Evolutionary conservation across 73 alveolate genomes (phyloP), one percentile per base, ranked within the genome.

Genomic region (Durusdinium trenchii): DNA sequence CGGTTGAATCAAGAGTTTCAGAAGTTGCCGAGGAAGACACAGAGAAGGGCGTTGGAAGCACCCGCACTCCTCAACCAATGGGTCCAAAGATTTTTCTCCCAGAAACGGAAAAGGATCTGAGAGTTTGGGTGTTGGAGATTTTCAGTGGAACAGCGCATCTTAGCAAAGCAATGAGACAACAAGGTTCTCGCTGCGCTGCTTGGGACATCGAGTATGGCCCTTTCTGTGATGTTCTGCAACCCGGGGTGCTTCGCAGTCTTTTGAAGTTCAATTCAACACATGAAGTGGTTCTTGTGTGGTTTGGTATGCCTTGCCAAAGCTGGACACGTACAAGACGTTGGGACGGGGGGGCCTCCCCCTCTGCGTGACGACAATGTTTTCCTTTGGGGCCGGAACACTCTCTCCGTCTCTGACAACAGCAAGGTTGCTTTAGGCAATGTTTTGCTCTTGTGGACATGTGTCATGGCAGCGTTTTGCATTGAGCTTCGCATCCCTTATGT

Each of bases 131-230:
- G 3, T 23, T 85, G 3, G 95, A 85, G 95, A 36, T 85, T 45
- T 85, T 85, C 81, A 46, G 76, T 51, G 95, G 95, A 2, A 38
- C 81, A 42, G 95, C 95, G 3, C 38, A 81, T 0, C 43, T 85
- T 36, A 54, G 81, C 1, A 7, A 35, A 1, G 81, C 95, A 6
- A 54, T 78, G n/a, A 28, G 61, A 40, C 40, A 30, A 26, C 1
- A 5, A 5, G 94, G 94, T 28, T 85, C 54, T 30, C 1, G 3
- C 0, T n/a, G 79, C 78, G 54, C 54, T 14, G 94, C 94, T 26
- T 51, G 38, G 36, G 94, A 85, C 94, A 85, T 85, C 32, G 94
- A 85, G 30, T 85, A 85, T 85, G 94, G 94, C 28, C 3, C 67
- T 36, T 54, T n/a, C 0, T 85, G 94, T 38, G 81, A 85, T 16